Conservation (phyloP, 352 stramenopile species). For the Phytophthora europaea region DNA sequence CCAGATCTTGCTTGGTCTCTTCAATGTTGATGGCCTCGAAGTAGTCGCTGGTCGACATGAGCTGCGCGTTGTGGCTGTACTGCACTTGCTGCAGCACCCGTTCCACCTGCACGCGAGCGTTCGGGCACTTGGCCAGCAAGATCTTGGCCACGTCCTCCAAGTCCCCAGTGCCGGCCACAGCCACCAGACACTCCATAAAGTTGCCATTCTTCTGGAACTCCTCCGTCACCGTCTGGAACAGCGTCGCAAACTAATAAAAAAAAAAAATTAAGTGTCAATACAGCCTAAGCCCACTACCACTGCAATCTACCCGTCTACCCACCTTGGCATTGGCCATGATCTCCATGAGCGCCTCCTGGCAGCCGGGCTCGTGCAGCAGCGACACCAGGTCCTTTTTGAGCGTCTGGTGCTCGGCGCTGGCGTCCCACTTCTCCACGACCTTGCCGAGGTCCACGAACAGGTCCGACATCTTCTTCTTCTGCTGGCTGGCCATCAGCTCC, state of each 20-base stretch:
- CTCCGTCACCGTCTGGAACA: conserved; percentile 73
- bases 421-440: conserved; percentile 79
- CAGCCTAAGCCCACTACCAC: neutral
- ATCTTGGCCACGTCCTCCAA: conserved; percentile 82
- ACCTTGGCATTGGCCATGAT: conserved; percentile 76
- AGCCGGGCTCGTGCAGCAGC: conserved; percentile 78
- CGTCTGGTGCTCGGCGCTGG: conserved; percentile 57
- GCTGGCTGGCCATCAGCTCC: conserved; percentile 60
- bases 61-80: conserved; percentile 73
- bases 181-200: conserved; percentile 65
- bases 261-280: neutral
- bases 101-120: conserved; percentile 78
- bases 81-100: conserved; percentile 80
- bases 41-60: conserved; percentile 76
- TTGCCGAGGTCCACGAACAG: conserved; percentile 85
- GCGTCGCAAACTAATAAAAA: conserved; percentile 53
- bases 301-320: neutral
- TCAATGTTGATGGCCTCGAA: conserved; percentile 79
- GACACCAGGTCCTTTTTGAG: conserved; percentile 82
- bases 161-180: conserved; percentile 55
- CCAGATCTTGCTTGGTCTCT: conserved; percentile 77
- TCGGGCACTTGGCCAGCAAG: conserved; percentile 78
- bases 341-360: conserved; percentile 76
- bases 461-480: conserved; percentile 74
- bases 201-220: conserved; percentile 69